phyloP scores from a whole-genome alignment of 2,329 filamentous ascomycete genomes.

The Microdochium paspali region DNA sequence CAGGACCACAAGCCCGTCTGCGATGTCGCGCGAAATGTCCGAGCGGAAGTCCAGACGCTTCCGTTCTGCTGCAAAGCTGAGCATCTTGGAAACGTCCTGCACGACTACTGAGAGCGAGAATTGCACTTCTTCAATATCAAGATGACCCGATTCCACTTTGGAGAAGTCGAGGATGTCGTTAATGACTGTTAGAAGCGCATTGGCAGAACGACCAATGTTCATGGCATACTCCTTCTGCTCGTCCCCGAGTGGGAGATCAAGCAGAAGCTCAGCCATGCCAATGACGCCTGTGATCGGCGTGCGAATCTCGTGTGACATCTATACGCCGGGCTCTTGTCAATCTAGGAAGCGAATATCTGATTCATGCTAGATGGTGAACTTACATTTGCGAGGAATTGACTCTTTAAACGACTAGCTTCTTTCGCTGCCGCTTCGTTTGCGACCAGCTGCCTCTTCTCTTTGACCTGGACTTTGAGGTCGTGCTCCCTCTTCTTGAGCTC shows the following conservation, averaged over 20 bases:
- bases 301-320: conserved; percentile 72
- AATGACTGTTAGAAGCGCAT: conserved; percentile 76
- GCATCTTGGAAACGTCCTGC: conserved; percentile 76
- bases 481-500: conserved; percentile 57
- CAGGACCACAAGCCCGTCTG: conserved; percentile 65
- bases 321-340: conserved; percentile 6
- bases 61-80: conserved; percentile 73
- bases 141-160: conserved; percentile 68
- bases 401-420: conserved; percentile 72
- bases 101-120: conserved; percentile 68
- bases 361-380: conserved; percentile 3
- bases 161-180: conserved; percentile 89
- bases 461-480: conserved; percentile 53
- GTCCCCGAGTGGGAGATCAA: conserved; percentile 57
- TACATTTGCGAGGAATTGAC: conserved; percentile 64
- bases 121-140: conserved; percentile 74
- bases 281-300: conserved; percentile 75
- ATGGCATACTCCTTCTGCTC: conserved; percentile 68
- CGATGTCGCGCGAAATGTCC: conserved; percentile 53
- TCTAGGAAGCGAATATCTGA: neutral
- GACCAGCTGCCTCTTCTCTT: conserved; percentile 60
- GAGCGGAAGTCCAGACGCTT: conserved; percentile 67
- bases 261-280: conserved; percentile 67
- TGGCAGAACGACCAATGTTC: conserved; percentile 70
- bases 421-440: conserved; percentile 72